Base-by-base conservation (phyloP, 352 stramenopile genomes). In the Globisporangium perplexum region DNA sequence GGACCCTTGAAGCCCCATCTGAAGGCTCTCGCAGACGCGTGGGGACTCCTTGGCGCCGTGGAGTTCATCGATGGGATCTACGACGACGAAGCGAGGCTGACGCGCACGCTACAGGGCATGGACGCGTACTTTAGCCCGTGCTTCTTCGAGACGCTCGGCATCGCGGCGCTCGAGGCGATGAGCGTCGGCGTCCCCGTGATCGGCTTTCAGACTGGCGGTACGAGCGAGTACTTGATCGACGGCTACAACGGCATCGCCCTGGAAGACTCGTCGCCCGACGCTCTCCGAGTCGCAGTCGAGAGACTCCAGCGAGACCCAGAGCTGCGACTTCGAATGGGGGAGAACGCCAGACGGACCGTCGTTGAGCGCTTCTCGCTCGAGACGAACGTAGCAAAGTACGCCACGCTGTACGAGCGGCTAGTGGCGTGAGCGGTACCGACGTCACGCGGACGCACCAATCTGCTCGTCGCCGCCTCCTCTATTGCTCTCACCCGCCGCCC, bases 121-220 rank as follows among this genome's bases (percentile, higher is more conserved):
- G 63, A 83, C 47, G 73, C 67, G 24, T 75, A 73, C 22, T 56
- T 77, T 7, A 75, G 66, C 12, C 53, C 69, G 41, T 59, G 71
- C n/a, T 71, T 83, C 26, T 55, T 51, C 6, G 76, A 85, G 51
- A 87, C 73, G 2, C 60, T 87, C 2, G 71, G 76, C 4, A 67
- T 87, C 24, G 72, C 76, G 14, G 57, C 69, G 11, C 56, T 87
- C 0, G 76, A 87, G 55, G 76, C 76, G 15, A 84, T 87, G 76
- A 82, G 73, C 42, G 65, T 69, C 41, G 73, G 69, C 0, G 10
- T 85, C 0, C 76, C 73, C 11, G 62, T 84, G 18, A 68, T 87
- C 17, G 69, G 65, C 23, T 87, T 83, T n/a, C 62, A 68, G 5
- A 69, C 63, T 0, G 69, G 55, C 7, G 76, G 76, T 17, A 66